phyloP scores from a whole-genome alignment of 2,329 filamentous ascomycete species.

The Ceratocystis diversiconidia region DNA sequence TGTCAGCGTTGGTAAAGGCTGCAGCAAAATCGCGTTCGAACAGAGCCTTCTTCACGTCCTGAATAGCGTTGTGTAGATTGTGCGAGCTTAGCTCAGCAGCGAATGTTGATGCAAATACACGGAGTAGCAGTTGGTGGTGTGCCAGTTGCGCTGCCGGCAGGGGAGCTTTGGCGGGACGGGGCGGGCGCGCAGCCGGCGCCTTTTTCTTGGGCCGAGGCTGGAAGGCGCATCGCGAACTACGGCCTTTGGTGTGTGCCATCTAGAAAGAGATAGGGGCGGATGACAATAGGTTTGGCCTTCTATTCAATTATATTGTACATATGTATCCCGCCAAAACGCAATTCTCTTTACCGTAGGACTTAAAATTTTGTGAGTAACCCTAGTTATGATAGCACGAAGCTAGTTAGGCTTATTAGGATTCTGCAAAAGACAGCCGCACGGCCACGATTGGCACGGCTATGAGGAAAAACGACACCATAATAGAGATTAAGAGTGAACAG shows the following conservation, averaged over 20 bases:
- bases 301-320: no score
- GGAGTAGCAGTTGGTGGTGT: constrained; percentile 34
- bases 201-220: constrained; percentile 18
- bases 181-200: neutral
- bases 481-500: no score
- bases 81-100: constrained; percentile 33
- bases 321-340: no score
- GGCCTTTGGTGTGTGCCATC: constrained; percentile 16
- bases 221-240: constrained; percentile 18
- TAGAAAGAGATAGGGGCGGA: neutral
- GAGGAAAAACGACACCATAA: no score
- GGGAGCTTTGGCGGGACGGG: constrained; percentile 8
- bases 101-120: constrained; percentile 59
- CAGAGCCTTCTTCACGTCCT: constrained; percentile 72
- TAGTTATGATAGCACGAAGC: neutral
- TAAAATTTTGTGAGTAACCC: constrained; percentile 1
- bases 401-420: neutral
- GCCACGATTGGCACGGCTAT: neutral
- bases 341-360: no score
- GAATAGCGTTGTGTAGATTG: constrained; percentile 44
- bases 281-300: neutral
- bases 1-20: constrained; percentile 60
- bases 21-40: constrained; percentile 70
- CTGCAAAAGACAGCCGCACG: neutral
- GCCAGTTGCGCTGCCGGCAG: constrained; percentile 7